A percentile compares a stretch with the other conserved stretches of the same genome.
Evolutionary conservation across 225 moss, liverwort and hornwort genomes (phyloP).

Genomic region (Asterella californica): DNA sequence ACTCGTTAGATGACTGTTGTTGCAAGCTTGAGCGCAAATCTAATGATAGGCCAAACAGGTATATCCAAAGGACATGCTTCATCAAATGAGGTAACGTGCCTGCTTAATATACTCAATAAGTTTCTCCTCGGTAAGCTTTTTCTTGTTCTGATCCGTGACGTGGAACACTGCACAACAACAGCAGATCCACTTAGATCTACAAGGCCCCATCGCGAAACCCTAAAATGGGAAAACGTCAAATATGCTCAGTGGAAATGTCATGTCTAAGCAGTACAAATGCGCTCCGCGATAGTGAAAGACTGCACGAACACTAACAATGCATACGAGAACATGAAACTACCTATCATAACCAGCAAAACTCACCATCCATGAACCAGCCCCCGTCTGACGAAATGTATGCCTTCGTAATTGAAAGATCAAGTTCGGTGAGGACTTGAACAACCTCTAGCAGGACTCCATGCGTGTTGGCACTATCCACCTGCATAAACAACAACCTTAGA

Average conservation of each 20-base stretch:
- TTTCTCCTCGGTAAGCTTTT: slow-evolving; percentile 61
- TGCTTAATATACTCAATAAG: slow-evolving; percentile 63
- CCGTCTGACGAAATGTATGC: slow-evolving; percentile 53
- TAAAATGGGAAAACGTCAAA: not conserved
- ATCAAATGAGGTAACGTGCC: slow-evolving; percentile 26
- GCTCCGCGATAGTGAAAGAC: not conserved
- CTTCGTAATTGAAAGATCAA: slow-evolving; percentile 42
- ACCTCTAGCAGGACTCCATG: slow-evolving; percentile 51
- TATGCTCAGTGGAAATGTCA: not conserved
- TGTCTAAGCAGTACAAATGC: not conserved
- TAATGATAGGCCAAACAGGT: not conserved
- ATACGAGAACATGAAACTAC: not conserved
- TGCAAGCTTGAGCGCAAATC: not conserved
- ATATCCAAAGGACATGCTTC: not conserved
- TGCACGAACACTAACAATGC: not conserved
- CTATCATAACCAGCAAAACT: not conserved
- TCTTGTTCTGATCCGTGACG: slow-evolving; percentile 62
- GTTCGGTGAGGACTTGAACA: slow-evolving; percentile 48
- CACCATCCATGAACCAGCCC: slow-evolving; percentile 55
- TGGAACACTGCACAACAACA: slow-evolving; percentile 65
- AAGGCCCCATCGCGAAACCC: not conserved
- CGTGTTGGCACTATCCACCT: slow-evolving; percentile 59
- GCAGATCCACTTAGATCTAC: not conserved
- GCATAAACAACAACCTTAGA: not conserved
- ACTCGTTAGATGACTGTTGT: not conserved